Conservation (phyloP, 2,329 filamentous ascomycete species). For the Xylaria digitata region DNA sequence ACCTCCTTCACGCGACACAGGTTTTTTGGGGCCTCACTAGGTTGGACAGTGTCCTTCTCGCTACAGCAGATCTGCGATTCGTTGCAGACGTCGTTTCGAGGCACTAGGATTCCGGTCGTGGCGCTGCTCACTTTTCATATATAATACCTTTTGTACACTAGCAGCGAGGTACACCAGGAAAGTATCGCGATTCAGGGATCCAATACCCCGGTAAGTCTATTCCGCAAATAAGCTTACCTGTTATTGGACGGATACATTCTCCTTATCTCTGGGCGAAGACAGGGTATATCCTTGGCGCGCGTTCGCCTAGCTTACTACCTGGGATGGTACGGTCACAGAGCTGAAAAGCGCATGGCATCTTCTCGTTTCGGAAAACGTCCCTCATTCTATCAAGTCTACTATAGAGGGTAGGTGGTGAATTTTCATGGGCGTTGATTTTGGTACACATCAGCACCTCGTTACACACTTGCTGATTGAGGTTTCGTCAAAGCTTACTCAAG, state of each 20-base stretch:
- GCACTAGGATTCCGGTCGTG: slow-evolving; percentile 2
- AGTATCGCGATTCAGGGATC: too few relatives aligned
- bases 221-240: not conserved
- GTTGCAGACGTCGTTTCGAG: slow-evolving; percentile 7
- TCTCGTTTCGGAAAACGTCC: slow-evolving; percentile 28
- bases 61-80: slow-evolving; percentile 17
- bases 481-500: slow-evolving; percentile 19
- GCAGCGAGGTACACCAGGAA: too few relatives aligned
- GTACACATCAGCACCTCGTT: slow-evolving; percentile 1
- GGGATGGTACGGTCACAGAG: slow-evolving; percentile 19
- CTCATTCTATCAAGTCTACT: slow-evolving; percentile 8
- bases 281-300: slow-evolving; percentile 34
- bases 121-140: not conserved
- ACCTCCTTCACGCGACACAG: not conserved
- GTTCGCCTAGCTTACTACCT: slow-evolving; percentile 17
- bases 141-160: too few relatives aligned
- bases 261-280: slow-evolving; percentile 38
- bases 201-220: too few relatives aligned
- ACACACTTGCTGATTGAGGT: not conserved
- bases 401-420: not conserved
- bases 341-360: slow-evolving; percentile 28
- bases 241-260: slow-evolving; percentile 28
- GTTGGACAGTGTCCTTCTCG: slow-evolving; percentile 8
- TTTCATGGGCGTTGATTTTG: not conserved
- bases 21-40: not conserved